phyloP scores from a whole-genome alignment of 257 asterid species.

The Fraxinus excelsior region DNA sequence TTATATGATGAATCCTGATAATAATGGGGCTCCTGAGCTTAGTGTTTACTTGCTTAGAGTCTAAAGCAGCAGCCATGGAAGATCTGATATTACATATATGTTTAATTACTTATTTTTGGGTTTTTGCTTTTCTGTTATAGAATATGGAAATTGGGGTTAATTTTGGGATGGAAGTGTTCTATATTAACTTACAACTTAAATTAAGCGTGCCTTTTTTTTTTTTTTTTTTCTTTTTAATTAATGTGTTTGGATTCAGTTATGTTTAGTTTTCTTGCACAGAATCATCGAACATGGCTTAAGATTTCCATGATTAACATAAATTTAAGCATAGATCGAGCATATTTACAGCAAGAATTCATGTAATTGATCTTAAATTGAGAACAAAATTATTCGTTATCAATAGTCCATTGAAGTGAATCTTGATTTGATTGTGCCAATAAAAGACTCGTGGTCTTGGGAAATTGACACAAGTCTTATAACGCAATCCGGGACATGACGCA shows the following conservation, averaged over 20 bases:
- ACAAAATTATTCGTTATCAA: background rate
- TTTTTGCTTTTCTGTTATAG: background rate
- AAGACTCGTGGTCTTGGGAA: too few species aligned
- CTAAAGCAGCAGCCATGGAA: slow-evolving; percentile 7
- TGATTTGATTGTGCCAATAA: background rate
- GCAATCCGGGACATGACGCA: too few species aligned
- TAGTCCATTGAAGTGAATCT: background rate
- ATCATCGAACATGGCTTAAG: background rate
- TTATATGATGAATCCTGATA: slow-evolving; percentile 68
- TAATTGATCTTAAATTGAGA: background rate
- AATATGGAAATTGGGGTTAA: slow-evolving; percentile 8
- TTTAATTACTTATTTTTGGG: background rate
- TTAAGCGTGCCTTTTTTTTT: background rate
- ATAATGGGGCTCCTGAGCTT: slow-evolving; percentile 59
- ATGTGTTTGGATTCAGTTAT: background rate
- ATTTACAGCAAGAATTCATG: background rate
- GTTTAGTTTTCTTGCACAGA: background rate
- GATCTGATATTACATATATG: background rate
- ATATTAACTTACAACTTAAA: background rate
- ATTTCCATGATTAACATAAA: too few species aligned
- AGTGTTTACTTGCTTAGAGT: slow-evolving; percentile 58
- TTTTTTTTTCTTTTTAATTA: too few species aligned
- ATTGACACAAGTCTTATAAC: background rate
- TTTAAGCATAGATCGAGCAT: too few species aligned
- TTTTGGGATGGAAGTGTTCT: background rate